A percentile compares a stretch with the other conserved stretches of the same genome.
Evolutionary conservation across 257 asterid species (phyloP).

Genomic region (Linderniella brevidens): DNA sequence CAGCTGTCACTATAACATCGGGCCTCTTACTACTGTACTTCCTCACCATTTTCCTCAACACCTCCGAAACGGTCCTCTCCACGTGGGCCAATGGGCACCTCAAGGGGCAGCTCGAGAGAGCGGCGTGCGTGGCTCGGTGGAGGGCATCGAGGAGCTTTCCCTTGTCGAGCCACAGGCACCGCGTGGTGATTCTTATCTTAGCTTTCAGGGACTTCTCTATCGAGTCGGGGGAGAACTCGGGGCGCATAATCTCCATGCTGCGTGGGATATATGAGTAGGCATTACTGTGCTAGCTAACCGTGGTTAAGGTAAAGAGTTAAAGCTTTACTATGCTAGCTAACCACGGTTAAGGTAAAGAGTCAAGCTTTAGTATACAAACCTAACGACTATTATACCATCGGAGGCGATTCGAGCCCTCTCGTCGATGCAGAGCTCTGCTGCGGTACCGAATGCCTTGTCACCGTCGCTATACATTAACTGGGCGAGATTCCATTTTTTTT

Average conservation of each 20-base stretch:
- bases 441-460: slow-evolving; percentile 97
- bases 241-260: slow-evolving; percentile 96
- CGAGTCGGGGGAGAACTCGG: slow-evolving; percentile 30
- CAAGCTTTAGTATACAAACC: slow-evolving; percentile 23
- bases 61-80: slow-evolving; percentile 89
- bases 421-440: slow-evolving; percentile 76
- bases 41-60: slow-evolving; percentile 80
- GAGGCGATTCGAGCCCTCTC: slow-evolving; percentile 84
- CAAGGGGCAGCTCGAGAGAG: slow-evolving; percentile 81
- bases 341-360: no score
- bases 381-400: slow-evolving; percentile 89
- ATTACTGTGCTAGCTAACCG: no score
- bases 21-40: slow-evolving; percentile 93
- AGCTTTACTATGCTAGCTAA: no score
- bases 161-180: slow-evolving; percentile 97
- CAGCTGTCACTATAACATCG: slow-evolving; percentile 74
- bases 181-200: slow-evolving; percentile 87
- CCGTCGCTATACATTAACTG: slow-evolving; percentile 99
- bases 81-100: slow-evolving; percentile 68
- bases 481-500: no score
- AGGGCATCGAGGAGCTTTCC: slow-evolving; percentile 96
- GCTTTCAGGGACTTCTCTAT: slow-evolving; percentile 56
- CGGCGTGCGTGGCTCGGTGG: slow-evolving; percentile 92
- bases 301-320: no score
- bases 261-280: slow-evolving; percentile 9